A percentile compares a stretch with the other conserved stretches of the same genome.
Conservation (phyloP, 2,329 filamentous ascomycete species). For the Elsinoe australis region DNA sequence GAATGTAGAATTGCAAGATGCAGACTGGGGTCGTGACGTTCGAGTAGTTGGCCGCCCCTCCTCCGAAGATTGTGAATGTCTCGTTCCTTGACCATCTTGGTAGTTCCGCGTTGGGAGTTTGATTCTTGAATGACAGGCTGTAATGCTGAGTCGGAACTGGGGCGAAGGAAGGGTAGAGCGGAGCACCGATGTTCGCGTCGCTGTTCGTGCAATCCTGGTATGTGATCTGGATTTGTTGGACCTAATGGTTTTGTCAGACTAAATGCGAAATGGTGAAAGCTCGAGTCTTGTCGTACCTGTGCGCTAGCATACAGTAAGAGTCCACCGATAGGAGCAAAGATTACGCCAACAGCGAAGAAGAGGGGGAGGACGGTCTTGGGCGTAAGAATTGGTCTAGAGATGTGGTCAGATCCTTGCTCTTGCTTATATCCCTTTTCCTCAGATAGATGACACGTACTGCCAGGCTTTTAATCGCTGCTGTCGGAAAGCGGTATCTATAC, state of each 20-base stretch:
- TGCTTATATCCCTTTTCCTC: background rate
- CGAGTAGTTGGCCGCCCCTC: conserved; percentile 19
- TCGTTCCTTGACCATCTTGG: conserved; percentile 26
- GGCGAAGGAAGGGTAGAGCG: conserved; percentile 42
- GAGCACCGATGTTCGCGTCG: conserved; percentile 25
- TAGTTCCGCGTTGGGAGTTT: conserved; percentile 23
- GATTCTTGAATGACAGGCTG: conserved; percentile 61
- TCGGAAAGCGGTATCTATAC: conserved; percentile 82
- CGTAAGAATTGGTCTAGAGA: conserved; percentile 74
- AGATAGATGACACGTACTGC: conserved; percentile 61
- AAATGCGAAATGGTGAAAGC: background rate
- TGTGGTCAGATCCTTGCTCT: conserved; percentile 33
- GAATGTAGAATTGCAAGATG: conserved; percentile 68
- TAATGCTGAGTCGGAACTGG: conserved; percentile 53
- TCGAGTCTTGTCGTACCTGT: conserved; percentile 44
- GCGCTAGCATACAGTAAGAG: conserved; percentile 78
- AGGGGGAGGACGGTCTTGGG: conserved; percentile 88
- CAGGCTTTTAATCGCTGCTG: conserved; percentile 97
- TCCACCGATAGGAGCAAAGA: conserved; percentile 89
- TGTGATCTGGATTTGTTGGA: conserved; percentile 84
- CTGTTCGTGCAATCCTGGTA: conserved; percentile 69
- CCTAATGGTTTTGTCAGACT: conserved; percentile 49
- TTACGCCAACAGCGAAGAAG: conserved; percentile 82
- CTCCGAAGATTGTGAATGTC: conserved; percentile 23
- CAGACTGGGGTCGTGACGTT: conserved; percentile 48